Percentiles rank a stretch among this genome's conserved stretches.
phyloP scores from a whole-genome alignment of 371 early-diverging fungal species.

The Mortierella sp. region DNA sequence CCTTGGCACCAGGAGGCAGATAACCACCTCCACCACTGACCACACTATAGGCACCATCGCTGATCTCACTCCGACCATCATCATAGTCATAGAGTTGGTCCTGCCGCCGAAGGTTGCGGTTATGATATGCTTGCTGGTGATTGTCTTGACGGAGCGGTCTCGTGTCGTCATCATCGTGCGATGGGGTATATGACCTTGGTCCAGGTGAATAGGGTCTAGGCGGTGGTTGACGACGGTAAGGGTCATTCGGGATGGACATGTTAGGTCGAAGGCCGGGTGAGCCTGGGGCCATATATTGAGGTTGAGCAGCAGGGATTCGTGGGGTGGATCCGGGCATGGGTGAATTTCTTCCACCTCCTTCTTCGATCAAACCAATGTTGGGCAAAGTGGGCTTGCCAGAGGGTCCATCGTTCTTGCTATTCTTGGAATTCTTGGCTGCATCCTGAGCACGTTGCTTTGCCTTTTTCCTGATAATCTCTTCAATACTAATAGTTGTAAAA shows the following conservation, averaged over 20 bases:
- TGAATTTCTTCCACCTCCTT: background rate
- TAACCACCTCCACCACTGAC: background rate
- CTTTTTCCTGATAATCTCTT: conserved; percentile 12
- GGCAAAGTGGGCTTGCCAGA: background rate
- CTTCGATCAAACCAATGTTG: conserved; percentile 6
- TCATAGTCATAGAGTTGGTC: conserved; percentile 17
- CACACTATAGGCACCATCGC: conserved; percentile 4
- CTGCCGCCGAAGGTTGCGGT: conserved; percentile 12
- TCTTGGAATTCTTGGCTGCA: conserved; percentile 3
- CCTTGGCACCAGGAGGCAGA: background rate
- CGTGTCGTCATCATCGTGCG: conserved; percentile 21
- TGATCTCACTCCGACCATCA: conserved; percentile 27
- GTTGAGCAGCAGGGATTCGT: conserved; percentile 5
- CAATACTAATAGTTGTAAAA: background rate
- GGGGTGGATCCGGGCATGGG: conserved; percentile 12
- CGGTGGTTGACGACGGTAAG: conserved; percentile 28
- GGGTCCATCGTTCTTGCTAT: conserved; percentile 1
- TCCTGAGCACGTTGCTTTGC: conserved; percentile 8
- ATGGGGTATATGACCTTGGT: conserved; percentile 34
- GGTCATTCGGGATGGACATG: conserved; percentile 18
- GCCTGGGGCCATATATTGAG: conserved; percentile 12
- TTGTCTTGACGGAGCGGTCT: conserved; percentile 27
- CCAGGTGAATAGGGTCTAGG: conserved; percentile 25
- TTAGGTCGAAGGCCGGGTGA: conserved; percentile 25
- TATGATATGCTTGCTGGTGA: conserved; percentile 33